These are phyloP conservation scores for Prunus campanulata DNA, from an alignment of 306 rosid genomes.

Conservation along the genomic window DNA sequence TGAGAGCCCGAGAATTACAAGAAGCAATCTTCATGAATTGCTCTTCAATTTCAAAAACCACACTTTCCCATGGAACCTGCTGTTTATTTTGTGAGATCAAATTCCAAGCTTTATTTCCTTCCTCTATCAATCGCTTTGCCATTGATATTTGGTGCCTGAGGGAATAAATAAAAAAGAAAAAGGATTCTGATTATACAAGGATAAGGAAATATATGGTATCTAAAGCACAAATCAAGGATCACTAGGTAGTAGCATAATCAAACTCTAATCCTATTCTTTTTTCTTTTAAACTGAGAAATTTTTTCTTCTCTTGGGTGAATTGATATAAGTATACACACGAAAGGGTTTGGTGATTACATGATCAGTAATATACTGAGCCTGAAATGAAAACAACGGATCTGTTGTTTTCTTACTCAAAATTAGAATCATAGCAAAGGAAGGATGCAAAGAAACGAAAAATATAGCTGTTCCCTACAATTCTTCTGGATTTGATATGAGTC, in stretches of 20 bases:
- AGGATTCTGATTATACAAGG: background rate
- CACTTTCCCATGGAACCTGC: slow-evolving; percentile 68
- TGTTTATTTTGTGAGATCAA: slow-evolving; percentile 60
- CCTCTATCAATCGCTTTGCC: slow-evolving; percentile 66
- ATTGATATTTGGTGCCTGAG: slow-evolving; percentile 76
- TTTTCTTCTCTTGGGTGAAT: background rate
- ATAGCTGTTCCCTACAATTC: background rate
- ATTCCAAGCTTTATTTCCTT: slow-evolving; percentile 83
- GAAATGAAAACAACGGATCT: background rate
- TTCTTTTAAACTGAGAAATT: background rate
- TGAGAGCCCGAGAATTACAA: slow-evolving; percentile 74
- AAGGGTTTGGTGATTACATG: slow-evolving; percentile 16
- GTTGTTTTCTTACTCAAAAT: background rate
- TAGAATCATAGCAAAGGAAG: no score
- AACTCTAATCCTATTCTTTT: background rate
- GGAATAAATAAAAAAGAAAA: background rate
- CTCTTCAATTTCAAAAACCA: slow-evolving; percentile 66
- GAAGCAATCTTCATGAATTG: slow-evolving; percentile 70
- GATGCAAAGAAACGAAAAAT: background rate
- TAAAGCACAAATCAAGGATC: background rate
- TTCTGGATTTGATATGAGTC: background rate
- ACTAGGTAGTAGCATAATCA: background rate
- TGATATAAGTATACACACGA: background rate
- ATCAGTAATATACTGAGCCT: slow-evolving; percentile 10
- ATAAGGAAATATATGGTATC: background rate